Evolutionary conservation across 495 filamentous ascomycete species (phyloP), one percentile per base, ranked within the genome.

Genomic region (Aspergillus steynii): DNA sequence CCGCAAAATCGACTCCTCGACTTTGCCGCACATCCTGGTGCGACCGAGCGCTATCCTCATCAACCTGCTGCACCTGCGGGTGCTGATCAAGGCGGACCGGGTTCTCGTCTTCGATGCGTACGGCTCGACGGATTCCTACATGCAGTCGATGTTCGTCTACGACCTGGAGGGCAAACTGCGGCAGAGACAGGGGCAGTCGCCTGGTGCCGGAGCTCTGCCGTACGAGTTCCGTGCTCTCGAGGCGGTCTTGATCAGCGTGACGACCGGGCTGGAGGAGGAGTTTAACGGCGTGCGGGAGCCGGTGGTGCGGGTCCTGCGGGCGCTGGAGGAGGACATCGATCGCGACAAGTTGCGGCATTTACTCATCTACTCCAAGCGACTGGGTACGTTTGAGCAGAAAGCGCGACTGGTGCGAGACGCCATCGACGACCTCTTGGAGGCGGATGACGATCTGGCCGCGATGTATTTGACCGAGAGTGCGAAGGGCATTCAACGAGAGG

Each of bases 371-470:
- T 96, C 91, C 29, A 99, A 99, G 76, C 90, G 93, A 67, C 81
- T 98, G 52, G 95, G 93, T 72, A 96, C 93, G 6, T 99, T 99
- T 69, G 95, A 97, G 72, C 95, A 97, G 67, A 98, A 96, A 71
- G 94, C 95, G 10, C 90, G 93, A 56, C 79, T 99, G 9, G 96
- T 99, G 46, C 86, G 95, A 47, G 95, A 99, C 68, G 90, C 95
- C 29, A 93, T 99, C 48, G 93, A 97, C 62, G 96, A 99, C 75
- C 75, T 99, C 5, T 81, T 99, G n/a, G 95, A 99, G 72, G 95
- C 96, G 7, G 95, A 99, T 69, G 95, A 99, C 71, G 95, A 99
- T 71, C 79, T 99, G 31, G 88, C 93, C 20, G 83, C 90, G 62
- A 98, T 99, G 95, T 99, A 99, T 68, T 75, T 99, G 60, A 90